Evolutionary conservation across 176 grass and related monocot species (phyloP).

Genomic region (Microstegium vimineum): DNA sequence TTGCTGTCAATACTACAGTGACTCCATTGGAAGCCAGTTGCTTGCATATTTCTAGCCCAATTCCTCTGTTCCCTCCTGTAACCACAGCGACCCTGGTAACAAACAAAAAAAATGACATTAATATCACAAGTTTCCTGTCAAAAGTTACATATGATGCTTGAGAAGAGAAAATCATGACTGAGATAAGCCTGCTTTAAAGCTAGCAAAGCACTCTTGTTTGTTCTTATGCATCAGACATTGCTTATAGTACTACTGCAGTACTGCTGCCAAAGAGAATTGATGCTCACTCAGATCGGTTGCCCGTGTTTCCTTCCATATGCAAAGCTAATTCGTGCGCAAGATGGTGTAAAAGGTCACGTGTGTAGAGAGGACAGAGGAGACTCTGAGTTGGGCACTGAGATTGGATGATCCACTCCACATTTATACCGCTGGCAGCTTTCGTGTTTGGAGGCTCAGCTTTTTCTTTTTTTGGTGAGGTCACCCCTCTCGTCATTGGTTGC

Average conservation of each 20-base stretch:
- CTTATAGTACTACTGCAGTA: neutral
- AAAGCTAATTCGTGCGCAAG: neutral
- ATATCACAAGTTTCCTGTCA: neutral
- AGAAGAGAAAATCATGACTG: neutral
- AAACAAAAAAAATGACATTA: neutral
- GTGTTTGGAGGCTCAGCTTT: neutral
- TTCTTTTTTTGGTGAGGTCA: neutral
- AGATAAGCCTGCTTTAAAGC: neutral
- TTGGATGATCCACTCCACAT: neutral
- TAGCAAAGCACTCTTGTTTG: neutral
- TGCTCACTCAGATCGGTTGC: neutral
- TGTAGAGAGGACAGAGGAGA: neutral
- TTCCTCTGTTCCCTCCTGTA: conserved; percentile 48
- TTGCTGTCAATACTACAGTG: conserved; percentile 43
- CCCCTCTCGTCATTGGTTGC: neutral
- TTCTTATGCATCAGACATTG: neutral
- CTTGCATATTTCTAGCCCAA: conserved; percentile 51
- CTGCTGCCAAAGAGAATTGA: neutral
- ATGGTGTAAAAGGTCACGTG: neutral
- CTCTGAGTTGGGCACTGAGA: neutral
- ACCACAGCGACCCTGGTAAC: conserved; percentile 49
- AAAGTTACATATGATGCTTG: neutral
- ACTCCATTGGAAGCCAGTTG: conserved; percentile 35
- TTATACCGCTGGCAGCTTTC: neutral
- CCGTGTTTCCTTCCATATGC: neutral